A percentile compares a stretch with the other conserved stretches of the same genome.
Conservation (phyloP, 2,329 filamentous ascomycete genomes). For the Talaromyces verruculosus region DNA sequence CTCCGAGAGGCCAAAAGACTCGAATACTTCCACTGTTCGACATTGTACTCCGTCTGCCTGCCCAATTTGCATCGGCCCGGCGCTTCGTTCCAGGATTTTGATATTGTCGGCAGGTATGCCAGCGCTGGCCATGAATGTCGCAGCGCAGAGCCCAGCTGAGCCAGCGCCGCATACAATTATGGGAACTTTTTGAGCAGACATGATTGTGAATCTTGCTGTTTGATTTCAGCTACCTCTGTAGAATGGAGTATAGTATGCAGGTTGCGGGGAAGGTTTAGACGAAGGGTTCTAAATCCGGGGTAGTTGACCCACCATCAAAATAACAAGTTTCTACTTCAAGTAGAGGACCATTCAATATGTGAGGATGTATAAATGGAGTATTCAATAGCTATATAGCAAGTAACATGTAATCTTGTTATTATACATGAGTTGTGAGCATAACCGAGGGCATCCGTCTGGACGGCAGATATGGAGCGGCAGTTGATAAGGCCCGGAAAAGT, state of each 20-base stretch:
- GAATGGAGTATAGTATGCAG: not conserved
- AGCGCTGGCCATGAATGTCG: slow-evolving; percentile 41
- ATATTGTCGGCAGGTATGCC: slow-evolving; percentile 12
- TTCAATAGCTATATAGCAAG: not conserved
- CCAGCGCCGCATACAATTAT: slow-evolving; percentile 57
- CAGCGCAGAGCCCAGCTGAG: slow-evolving; percentile 52
- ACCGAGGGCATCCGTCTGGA: not conserved
- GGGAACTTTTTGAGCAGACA: not conserved
- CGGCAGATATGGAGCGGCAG: not conserved
- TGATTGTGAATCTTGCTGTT: not conserved
- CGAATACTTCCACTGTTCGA: slow-evolving; percentile 59
- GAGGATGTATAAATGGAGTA: not conserved
- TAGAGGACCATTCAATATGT: not conserved
- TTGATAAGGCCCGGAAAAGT: not conserved
- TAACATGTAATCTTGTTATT: not conserved
- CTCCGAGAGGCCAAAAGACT: slow-evolving; percentile 62
- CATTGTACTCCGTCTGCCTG: slow-evolving; percentile 59
- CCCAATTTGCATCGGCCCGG: slow-evolving; percentile 50
- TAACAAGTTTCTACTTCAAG: not conserved
- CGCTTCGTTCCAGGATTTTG: slow-evolving; percentile 43
- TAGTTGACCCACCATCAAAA: not conserved
- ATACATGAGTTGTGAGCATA: not conserved
- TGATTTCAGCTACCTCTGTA: not conserved
- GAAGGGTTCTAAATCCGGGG: not conserved
- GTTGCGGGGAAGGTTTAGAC: not conserved